A percentile compares a stretch with the other conserved stretches of the same genome.
These are phyloP conservation scores for Acanthamoeba castellanii DNA, from an alignment of 208 protist genomes.

Conservation along the genomic window DNA sequence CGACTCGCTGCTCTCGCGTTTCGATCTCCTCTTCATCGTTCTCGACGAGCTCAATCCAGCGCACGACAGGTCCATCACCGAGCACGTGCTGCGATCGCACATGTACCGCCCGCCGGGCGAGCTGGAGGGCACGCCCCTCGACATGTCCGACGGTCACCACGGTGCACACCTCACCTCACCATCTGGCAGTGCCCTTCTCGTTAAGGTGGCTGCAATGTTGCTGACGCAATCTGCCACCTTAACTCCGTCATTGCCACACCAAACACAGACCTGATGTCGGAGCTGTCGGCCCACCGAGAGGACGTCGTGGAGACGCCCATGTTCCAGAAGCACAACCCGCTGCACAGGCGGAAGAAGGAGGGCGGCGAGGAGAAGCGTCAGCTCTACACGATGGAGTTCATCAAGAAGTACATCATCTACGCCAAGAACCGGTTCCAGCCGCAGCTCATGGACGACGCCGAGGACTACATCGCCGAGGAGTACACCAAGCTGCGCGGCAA, in stretches of 20 bases:
- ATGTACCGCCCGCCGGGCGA: constrained; percentile 75
- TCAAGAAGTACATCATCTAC: constrained; percentile 97
- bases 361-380: constrained; percentile 73
- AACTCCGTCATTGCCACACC: too few relatives aligned
- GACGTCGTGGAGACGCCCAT: constrained; percentile 75
- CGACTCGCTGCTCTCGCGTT: constrained; percentile 99
- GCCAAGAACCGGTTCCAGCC: constrained; percentile 86
- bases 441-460: constrained; percentile 75
- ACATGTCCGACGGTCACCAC: constrained; percentile 5
- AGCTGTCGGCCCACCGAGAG: neutral
- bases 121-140: constrained; percentile 42
- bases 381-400: constrained; percentile 96
- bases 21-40: constrained; percentile 99
- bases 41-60: constrained; percentile 96
- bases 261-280: constrained; percentile 59
- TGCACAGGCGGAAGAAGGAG: constrained; percentile 6
- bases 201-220: too few relatives aligned
- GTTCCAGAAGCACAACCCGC: constrained; percentile 72
- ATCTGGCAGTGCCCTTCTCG: too few relatives aligned
- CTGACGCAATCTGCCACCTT: too few relatives aligned
- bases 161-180: neutral
- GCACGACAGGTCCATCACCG: constrained; percentile 94
- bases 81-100: constrained; percentile 97
- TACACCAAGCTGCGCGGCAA: constrained; percentile 76
- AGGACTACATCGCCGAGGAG: constrained; percentile 62